Conservation (phyloP, 257 asterid genomes). For the Buddleja alternifolia region DNA sequence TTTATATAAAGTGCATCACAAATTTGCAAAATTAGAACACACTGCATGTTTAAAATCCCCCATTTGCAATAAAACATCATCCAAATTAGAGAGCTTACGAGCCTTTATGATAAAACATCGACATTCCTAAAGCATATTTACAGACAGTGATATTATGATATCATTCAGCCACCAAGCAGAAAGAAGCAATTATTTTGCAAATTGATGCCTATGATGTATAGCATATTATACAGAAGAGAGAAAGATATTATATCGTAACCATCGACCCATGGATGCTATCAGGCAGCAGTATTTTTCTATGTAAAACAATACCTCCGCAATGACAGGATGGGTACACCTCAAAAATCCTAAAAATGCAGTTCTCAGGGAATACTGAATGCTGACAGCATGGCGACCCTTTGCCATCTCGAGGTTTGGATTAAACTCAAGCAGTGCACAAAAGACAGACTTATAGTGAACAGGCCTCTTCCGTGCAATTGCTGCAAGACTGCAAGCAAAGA, state of each 20-base stretch:
- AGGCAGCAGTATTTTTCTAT: conserved; percentile 24
- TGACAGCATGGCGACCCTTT: conserved; percentile 72
- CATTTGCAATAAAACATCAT: conserved; percentile 11
- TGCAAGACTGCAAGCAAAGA: conserved; percentile 73
- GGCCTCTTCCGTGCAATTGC: conserved; percentile 87
- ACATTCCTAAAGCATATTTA: conserved; percentile 11
- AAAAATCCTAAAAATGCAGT: conserved; percentile 93
- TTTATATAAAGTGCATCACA: conserved; percentile 10
- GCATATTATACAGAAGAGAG: not conserved
- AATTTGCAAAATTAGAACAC: conserved; percentile 12
- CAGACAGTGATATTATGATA: not conserved
- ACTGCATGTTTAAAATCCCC: conserved; percentile 3
- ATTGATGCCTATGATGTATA: not conserved
- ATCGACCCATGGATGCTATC: conserved; percentile 20
- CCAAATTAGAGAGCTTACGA: conserved; percentile 7
- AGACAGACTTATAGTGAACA: conserved; percentile 62
- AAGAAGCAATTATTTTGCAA: conserved; percentile 8
- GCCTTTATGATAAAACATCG: not conserved
- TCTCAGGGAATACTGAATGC: conserved; percentile 86
- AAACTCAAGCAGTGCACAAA: conserved; percentile 72
- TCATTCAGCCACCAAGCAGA: conserved; percentile 27
- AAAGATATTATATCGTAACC: conserved; percentile 1
- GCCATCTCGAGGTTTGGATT: conserved; percentile 57
- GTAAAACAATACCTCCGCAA: conserved; percentile 67
- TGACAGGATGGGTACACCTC: conserved; percentile 78